Base-by-base conservation (phyloP, 345 rosid genomes). In the Salix viminalis region DNA sequence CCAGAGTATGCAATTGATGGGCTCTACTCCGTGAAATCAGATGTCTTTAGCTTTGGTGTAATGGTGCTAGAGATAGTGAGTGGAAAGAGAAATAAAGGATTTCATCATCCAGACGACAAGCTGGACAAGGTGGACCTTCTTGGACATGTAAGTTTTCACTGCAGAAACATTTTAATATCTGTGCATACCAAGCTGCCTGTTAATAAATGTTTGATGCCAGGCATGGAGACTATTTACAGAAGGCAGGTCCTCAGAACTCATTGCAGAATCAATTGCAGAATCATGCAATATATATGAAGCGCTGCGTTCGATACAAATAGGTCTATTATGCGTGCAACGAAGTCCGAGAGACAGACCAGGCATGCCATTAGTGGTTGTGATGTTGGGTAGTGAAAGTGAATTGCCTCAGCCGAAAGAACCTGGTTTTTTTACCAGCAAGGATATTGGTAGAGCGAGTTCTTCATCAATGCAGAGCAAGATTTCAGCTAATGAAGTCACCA, bases 1-100 rank as follows among this genome's bases (percentile, higher is more conserved):
- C 75, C 67, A 58, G 77, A 74, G 26, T 74, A 74, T 48, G 77
- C 77, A 60, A n/a, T 74, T 2, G 77, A 74, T 21, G 77, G 70
- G 13, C 60, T 46, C 26, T 65, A 65, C 70, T 74, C 77, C 3
- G 39, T 74, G 42, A 65, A 74, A 74, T 74, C 70, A 42, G 77
- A 74, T 46, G 77, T 65, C 10, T 74, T 44, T 12, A 65, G 77
- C 62, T 65, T 74, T 21, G 77, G 77, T n/a, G 77, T 74, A 18
- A 18, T 74, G 69, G 21, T 65, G 39, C 61, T 65, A 7, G 62
- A 74, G 69, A 74, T 46, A 65, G 46, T 32, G 26, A 74, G 77
- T 62, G 76, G 76, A 39, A 74, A 64, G 50, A 74, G 30, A 42
- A 74, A 74, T 58, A 64, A 39, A 74, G 70, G 70, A 14, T 74